Conservation (phyloP, 2,329 filamentous ascomycete genomes). For the Chrysoporthe cubensis region DNA sequence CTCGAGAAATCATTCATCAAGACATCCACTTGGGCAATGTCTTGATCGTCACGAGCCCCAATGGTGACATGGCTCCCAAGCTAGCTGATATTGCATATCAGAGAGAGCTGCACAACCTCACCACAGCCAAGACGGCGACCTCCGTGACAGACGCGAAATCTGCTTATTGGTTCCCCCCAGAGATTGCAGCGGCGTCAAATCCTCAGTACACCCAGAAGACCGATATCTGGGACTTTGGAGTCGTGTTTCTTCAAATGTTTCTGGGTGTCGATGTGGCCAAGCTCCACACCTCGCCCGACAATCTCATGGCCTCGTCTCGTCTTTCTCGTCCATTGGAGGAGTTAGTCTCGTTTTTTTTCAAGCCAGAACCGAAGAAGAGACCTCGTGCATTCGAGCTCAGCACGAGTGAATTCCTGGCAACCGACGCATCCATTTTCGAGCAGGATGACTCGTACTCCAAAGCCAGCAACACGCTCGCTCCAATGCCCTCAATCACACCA, state of each 20-base stretch:
- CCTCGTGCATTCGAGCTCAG: constrained; percentile 77
- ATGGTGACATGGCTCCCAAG: constrained; percentile 73
- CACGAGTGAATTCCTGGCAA: constrained; percentile 68
- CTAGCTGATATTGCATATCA: constrained; percentile 76
- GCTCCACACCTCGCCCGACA: constrained; percentile 78
- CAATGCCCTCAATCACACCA: constrained; percentile 50
- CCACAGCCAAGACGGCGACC: constrained; percentile 55
- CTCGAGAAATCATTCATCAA: constrained; percentile 81
- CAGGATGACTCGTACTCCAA: constrained; percentile 48
- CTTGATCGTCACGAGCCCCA: constrained; percentile 71
- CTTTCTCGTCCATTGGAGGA: constrained; percentile 79
- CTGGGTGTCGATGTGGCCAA: constrained; percentile 79
- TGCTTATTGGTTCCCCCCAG: constrained; percentile 82
- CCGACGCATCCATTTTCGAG: constrained; percentile 62
- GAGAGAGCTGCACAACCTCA: constrained; percentile 66
- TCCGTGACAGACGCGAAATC: constrained; percentile 68
- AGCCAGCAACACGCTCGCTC: constrained; percentile 37
- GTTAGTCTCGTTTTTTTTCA: constrained; percentile 83
- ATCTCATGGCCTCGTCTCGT: constrained; percentile 70
- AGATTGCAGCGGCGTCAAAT: constrained; percentile 67
- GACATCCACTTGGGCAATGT: constrained; percentile 81
- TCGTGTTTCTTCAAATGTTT: constrained; percentile 91
- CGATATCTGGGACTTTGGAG: constrained; percentile 93
- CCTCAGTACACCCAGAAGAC: constrained; percentile 74
- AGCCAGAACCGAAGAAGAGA: constrained; percentile 79